Evolutionary conservation across 306 rosid genomes (phyloP).

Genomic region (Trifolium dubium): DNA sequence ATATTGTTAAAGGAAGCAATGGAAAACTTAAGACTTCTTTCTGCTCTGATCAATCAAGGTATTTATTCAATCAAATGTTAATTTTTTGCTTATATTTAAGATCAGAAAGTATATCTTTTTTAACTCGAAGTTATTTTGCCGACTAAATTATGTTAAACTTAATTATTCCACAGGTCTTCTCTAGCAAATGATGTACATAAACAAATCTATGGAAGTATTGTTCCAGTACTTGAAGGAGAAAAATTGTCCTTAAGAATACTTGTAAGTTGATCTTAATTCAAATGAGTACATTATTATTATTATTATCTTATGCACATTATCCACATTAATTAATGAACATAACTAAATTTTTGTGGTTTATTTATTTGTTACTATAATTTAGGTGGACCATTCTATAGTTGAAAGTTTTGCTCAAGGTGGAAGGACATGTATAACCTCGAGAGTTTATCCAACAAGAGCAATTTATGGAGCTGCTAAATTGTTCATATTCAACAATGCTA

Average conservation of each 20-base stretch:
- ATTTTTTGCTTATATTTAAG: background rate
- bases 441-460: slow-evolving; percentile 92
- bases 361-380: slow-evolving; percentile 5
- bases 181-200: slow-evolving; percentile 71
- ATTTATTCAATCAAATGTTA: slow-evolving; percentile 1
- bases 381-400: slow-evolving; percentile 91
- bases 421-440: slow-evolving; percentile 68
- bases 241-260: slow-evolving; percentile 66
- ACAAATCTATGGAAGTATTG: slow-evolving; percentile 60
- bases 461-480: slow-evolving; percentile 81
- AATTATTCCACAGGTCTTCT: slow-evolving; percentile 47
- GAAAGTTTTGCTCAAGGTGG: slow-evolving; percentile 98
- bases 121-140: background rate
- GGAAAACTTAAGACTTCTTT: slow-evolving; percentile 65
- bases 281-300: background rate
- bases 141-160: no score
- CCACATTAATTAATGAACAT: background rate
- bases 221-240: slow-evolving; percentile 78
- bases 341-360: background rate
- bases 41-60: slow-evolving; percentile 87
- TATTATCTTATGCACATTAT: slow-evolving; percentile 7
- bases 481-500: slow-evolving; percentile 86
- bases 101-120: no score
- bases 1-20: slow-evolving; percentile 60
- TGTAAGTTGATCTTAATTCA: slow-evolving; percentile 52